Base-by-base conservation (phyloP, 345 rosid species). In the Citrus medica region DNA sequence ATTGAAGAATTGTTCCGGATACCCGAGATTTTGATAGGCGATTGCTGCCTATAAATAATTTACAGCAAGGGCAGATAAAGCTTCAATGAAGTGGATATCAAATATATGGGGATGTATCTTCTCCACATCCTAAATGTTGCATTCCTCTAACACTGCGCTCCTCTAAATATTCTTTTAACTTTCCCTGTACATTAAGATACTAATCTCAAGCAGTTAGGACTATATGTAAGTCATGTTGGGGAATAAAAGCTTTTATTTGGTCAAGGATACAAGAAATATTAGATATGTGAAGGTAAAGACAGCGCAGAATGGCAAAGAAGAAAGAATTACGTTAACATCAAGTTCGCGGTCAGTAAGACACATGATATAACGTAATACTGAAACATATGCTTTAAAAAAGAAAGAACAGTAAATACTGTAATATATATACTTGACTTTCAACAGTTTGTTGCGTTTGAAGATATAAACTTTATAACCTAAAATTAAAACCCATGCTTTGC, bases 51-150 rank as follows among this genome's bases (percentile, higher is more conserved):
- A 13, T n/a, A 32, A 65, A 62, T 69, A 64, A 65, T 77, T 78
- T 42, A 71, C 59, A 60, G 71, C 28, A 55, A 67, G 4, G 27
- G 32, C 35, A 62, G 3, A 25, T 92, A 84, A 92, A 24, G 89
- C 85, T 78, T 90, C 91, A 78, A 93, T 96, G 72, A 96, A 92
- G 70, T 97, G 92, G 78, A 94, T 92, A 82, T 96, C 97, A 78
- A 94, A 96, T 79, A 97, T 89, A 84, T 85, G 83, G 42, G 95
- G 95, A 86, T 92, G 95, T 77, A 96, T 94, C 87, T 91, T 95
- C 98, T 95, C 98, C 99, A 93, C 76, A 96, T 97, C 42, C 92
- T 94, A 74, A 96, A 79, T 62, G 95, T 87, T 55, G 99, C 97
- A 79, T 96, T 42, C 51, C 51, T 42, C 48, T 46, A 13, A 13